Evolutionary conservation across 73 alveolate genomes (phyloP).

Genomic region (Loxodes magnus): DNA sequence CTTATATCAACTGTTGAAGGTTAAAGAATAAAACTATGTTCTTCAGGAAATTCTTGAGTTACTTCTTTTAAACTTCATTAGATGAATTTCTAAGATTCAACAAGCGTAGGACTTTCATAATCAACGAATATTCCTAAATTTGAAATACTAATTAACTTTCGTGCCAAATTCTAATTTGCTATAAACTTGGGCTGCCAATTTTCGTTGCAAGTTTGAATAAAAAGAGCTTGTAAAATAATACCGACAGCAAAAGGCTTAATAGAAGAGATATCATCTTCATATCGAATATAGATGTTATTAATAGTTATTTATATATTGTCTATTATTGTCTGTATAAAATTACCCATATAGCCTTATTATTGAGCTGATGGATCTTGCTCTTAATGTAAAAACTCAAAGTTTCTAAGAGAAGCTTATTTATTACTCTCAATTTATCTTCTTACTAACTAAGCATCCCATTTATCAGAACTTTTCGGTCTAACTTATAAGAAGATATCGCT

Average conservation of each 20-base stretch:
- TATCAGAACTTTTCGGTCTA: constrained; percentile 23
- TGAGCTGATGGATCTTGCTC: constrained; percentile 19
- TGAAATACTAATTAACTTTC: constrained; percentile 9
- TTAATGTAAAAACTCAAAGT: constrained; percentile 17
- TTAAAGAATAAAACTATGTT: constrained; percentile 17
- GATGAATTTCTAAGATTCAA: constrained; percentile 1
- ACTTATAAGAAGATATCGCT: constrained; percentile 26
- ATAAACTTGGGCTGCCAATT: constrained; percentile 31
- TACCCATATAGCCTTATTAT: constrained; percentile 38
- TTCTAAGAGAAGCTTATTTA: constrained; percentile 16
- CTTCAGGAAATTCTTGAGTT: constrained; percentile 8
- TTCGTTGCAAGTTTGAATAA: constrained; percentile 24
- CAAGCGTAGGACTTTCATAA: not conserved
- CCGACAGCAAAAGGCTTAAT: constrained; percentile 35
- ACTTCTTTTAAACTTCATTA: not conserved
- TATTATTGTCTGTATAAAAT: constrained; percentile 23
- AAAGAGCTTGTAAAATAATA: constrained; percentile 9
- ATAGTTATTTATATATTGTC: constrained; percentile 29
- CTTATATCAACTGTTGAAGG: constrained; percentile 9
- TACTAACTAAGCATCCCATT: constrained; percentile 40
- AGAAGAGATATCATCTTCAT: constrained; percentile 29
- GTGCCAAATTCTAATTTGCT: constrained; percentile 18
- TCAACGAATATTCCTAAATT: constrained; percentile 16
- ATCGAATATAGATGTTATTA: constrained; percentile 25
- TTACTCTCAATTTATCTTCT: constrained; percentile 15